Evolutionary conservation across 2,329 filamentous ascomycete genomes (phyloP), one percentile per base, ranked within the genome.

Genomic region (Zarea fungicola): DNA sequence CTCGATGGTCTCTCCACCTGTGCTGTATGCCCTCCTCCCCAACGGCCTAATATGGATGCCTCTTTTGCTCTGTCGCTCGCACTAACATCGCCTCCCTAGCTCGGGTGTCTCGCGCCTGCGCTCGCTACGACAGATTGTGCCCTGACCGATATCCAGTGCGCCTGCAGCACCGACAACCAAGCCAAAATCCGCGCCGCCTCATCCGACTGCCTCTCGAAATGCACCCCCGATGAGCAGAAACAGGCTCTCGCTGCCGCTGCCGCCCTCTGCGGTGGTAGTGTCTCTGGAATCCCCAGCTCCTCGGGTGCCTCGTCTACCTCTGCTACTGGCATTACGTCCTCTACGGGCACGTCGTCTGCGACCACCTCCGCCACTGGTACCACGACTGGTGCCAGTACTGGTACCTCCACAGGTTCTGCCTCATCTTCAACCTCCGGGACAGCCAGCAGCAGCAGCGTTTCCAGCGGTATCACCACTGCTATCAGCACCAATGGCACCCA

Each of bases 91-190:
- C 47, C 22, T 22, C 37, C 9, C 21, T 41, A 68, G 64, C 31
- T 58, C 35, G 22, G 55, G 29, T 74, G 72, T 52, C 62, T 74
- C 14, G 28, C 54, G 32, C 56, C 62, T 14, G 62, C 62, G 52
- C 60, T 74, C 52, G 52, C 59, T 46, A 51, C 62, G 51, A 60
- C 62, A 39, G 67, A 66, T 57, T 73, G 71, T 58, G 31, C 52
- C 4, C 52, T 65, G 55, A 53, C 52, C 42, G 68, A 73, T 52
- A 58, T 62, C 9, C 58, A 56, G 43, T 74, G 72, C 60, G 63
- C 64, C 55, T 74, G 71, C 59, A 55, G 60, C 22, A n/a, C 61
- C 14, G 52, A 50, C 2, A 66, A 60, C 48, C 65, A 68, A 58
- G 50, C 49, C 32, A 55, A 60, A 52, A 61, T 70, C 28, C 47